Conservation (phyloP, 495 filamentous ascomycete genomes). For the Xanthoparmelia taractica region DNA sequence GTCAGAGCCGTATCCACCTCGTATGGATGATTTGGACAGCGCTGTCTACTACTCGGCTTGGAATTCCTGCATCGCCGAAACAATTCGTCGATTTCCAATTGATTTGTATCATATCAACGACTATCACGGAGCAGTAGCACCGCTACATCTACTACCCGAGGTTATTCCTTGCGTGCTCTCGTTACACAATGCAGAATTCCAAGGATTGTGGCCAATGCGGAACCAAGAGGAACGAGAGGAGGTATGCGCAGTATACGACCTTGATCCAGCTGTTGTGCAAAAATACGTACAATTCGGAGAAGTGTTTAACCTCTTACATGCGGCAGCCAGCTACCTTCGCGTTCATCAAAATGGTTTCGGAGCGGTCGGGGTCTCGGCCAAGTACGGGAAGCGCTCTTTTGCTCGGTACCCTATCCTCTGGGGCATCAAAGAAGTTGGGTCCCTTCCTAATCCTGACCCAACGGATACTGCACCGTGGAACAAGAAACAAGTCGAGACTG, state of each 20-base stretch:
- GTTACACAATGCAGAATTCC: conserved; percentile 62
- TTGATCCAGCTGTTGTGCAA: conserved; percentile 39
- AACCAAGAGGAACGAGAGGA: conserved; percentile 52
- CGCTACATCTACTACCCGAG: conserved; percentile 59
- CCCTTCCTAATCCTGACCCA: conserved; percentile 68
- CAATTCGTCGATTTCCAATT: conserved; percentile 50
- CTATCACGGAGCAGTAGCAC: conserved; percentile 68
- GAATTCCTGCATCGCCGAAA: conserved; percentile 55
- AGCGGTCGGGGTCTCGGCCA: conserved; percentile 67
- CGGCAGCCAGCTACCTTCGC: conserved; percentile 62
- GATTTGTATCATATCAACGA: conserved; percentile 78
- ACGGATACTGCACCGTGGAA: conserved; percentile 65
- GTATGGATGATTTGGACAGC: conserved; percentile 46
- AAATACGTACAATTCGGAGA: conserved; percentile 61
- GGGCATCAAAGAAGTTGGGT: conserved; percentile 62
- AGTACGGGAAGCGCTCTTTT: conserved; percentile 68
- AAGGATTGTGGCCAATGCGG: conserved; percentile 62
- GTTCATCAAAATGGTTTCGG: conserved; percentile 69
- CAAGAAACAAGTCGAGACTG: conserved; percentile 44
- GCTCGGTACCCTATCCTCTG: conserved; percentile 74
- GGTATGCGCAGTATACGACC: conserved; percentile 64
- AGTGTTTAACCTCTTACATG: conserved; percentile 67
- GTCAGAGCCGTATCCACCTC: conserved; percentile 39
- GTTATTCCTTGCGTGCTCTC: conserved; percentile 53
- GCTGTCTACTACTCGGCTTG: conserved; percentile 58